Base-by-base conservation (phyloP, 441 rosid species). In the Populus hybrid region DNA sequence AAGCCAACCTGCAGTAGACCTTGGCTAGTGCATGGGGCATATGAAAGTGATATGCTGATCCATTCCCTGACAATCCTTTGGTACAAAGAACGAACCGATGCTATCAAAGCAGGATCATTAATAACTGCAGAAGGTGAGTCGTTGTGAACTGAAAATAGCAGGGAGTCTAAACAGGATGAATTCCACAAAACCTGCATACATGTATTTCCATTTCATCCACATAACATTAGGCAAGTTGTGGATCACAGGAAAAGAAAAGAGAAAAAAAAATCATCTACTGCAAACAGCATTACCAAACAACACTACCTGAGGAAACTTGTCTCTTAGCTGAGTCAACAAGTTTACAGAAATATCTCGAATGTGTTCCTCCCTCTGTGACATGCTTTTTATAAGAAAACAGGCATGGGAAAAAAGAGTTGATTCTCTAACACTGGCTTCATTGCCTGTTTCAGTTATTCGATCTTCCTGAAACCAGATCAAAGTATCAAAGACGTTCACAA, bases 21-120 rank as follows among this genome's bases (percentile, higher is more conserved):
- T 90, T 96, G 99, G 85, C 92, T 94, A 18, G 99, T 96, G 86
- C 99, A 96, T 24, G 99, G 99, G 78, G 99, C 98, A 87, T 89
- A 84, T 68, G 98, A 96, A 74, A 96, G 92, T 38, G 98, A 94
- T 82, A 87, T 85, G 75, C 92, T 79, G 86, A 94, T 89, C 99
- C 99, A 96, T 83, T 96, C 98, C 81, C 91, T 87, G 76, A 96
- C 89, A 84, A 89, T 81, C 83, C 82, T 91, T 88, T 94, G 98
- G 85, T 92, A 96, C 76, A 96, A 89, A 76, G 98, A 89, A 76
- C 92, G 97, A 74, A 96, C 91, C 42, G 94, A 86, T 20, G 86
- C 92, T 76, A 89, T 82, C 92, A 90, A 91, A 73, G 96, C 93
- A 73, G 98, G 98, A 86, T 94, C 99, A 77, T 85, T 94, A 81